Base-by-base conservation (phyloP, 345 rosid genomes). In the Passiflora organensis region DNA sequence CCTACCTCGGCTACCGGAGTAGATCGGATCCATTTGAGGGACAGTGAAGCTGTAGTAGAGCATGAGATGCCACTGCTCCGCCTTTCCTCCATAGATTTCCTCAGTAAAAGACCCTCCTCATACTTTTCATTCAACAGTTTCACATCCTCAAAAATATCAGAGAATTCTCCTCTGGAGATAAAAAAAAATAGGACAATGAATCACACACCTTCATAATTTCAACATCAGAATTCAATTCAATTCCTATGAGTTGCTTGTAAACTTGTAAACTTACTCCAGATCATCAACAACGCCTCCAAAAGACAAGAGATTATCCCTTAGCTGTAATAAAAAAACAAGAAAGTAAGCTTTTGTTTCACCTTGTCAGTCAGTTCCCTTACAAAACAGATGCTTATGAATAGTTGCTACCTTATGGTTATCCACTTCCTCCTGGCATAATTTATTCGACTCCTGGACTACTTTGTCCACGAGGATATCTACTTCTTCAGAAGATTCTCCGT, bases 141-240 rank as follows among this genome's bases (percentile, higher is more conserved):
- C 65, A 86, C 86, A 61, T 89, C 99, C 70, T 83, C 89, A 48
- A 87, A 89, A 20, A 94, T 79, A 32, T 89, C 89, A 9, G 87
- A 78, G 37, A 89, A 83, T 66, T 94, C 99, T 58, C 99, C 96
- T 54, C 99, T 86, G 87, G 69, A 65, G 41, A 17, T 6, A 32
- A 37, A 4, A 12, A 11, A 10, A 56, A 16, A 36, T 36, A 36
- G 39, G 6, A 36, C 39, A 36, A 36, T 5, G 12, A 36, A 36
- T 36, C 39, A 36, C 39, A 36, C 12, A 36, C 39, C 6, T 36
- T 36, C 6, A 36, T n/a, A n/a, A n/a, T n/a, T n/a, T n/a, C n/a
- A n/a, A n/a, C n/a, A n/a, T n/a, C n/a, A n/a, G n/a, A n/a, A n/a
- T n/a, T n/a, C n/a, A n/a, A n/a, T n/a, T n/a, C n/a, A n/a, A n/a